These are phyloP conservation scores for Yamadazyma insecticola DNA, from an alignment of 805 yeast species.

Conservation along the genomic window DNA sequence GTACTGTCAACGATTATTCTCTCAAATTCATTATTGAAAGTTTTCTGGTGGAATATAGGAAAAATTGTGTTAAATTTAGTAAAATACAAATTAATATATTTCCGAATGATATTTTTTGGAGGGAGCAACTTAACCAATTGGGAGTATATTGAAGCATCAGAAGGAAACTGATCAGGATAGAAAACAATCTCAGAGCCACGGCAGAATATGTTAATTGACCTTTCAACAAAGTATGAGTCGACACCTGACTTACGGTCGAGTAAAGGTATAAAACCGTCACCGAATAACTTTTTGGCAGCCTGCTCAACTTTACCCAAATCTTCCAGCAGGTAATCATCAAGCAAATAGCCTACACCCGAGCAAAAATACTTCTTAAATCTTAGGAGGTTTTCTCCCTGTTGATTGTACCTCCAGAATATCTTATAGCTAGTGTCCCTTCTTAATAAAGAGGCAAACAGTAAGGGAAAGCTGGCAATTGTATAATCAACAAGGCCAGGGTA, in stretches of 20 bases:
- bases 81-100: conserved; percentile 52
- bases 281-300: conserved; percentile 8
- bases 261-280: conserved; percentile 6
- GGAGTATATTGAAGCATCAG: too few species aligned
- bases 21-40: conserved; percentile 35
- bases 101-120: conserved; percentile 34
- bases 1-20: conserved; percentile 23
- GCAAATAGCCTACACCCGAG: conserved; percentile 6
- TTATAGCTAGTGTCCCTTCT: conserved; percentile 8
- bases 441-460: conserved; percentile 5
- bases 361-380: not conserved
- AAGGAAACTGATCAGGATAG: conserved; percentile 5
- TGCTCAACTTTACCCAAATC: conserved; percentile 1
- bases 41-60: conserved; percentile 57
- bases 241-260: conserved; percentile 3
- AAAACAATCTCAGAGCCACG: conserved; percentile 1
- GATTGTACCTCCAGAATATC: conserved; percentile 8
- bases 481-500: too few species aligned
- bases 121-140: too few species aligned
- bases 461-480: conserved; percentile 9
- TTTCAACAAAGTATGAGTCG: too few species aligned
- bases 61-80: conserved; percentile 53
- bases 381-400: too few species aligned
- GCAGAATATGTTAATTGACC: too few species aligned
- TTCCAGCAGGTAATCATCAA: too few species aligned